phyloP scores from a whole-genome alignment of 148 eudicot species.

The Nyssa sinensis region DNA sequence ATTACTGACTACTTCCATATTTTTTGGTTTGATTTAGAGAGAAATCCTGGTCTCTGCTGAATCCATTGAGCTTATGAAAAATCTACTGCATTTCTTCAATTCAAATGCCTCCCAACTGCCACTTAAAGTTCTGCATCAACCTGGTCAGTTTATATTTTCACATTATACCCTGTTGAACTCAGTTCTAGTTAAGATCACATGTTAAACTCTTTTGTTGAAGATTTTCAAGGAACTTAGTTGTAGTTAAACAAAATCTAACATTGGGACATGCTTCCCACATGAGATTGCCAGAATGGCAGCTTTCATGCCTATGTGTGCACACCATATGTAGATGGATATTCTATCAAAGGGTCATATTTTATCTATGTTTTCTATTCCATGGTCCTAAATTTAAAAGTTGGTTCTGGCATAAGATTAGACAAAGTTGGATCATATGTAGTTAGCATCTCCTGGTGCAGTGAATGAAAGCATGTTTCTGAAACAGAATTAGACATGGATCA shows the following conservation, averaged over 20 bases:
- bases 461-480: no score
- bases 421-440: no score
- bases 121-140: conserved; percentile 24
- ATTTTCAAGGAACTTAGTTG: conserved; percentile 1
- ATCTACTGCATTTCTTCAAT: conserved; percentile 28
- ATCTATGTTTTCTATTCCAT: no score
- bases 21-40: conserved; percentile 33
- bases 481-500: no score
- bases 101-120: conserved; percentile 32
- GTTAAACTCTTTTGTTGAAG: no score
- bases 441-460: no score
- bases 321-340: no score
- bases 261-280: neutral
- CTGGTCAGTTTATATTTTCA: conserved; percentile 34
- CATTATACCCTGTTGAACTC: neutral
- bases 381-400: no score
- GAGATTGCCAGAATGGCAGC: neutral
- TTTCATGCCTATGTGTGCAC: neutral
- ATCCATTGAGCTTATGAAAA: conserved; percentile 31
- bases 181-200: neutral
- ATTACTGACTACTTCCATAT: conserved; percentile 9
- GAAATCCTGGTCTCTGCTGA: conserved; percentile 40
- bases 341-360: no score
- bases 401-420: no score
- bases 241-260: neutral